These are phyloP conservation scores for Lepiota venenata DNA, from an alignment of 768 basidiomycete species.

Conservation along the genomic window DNA sequence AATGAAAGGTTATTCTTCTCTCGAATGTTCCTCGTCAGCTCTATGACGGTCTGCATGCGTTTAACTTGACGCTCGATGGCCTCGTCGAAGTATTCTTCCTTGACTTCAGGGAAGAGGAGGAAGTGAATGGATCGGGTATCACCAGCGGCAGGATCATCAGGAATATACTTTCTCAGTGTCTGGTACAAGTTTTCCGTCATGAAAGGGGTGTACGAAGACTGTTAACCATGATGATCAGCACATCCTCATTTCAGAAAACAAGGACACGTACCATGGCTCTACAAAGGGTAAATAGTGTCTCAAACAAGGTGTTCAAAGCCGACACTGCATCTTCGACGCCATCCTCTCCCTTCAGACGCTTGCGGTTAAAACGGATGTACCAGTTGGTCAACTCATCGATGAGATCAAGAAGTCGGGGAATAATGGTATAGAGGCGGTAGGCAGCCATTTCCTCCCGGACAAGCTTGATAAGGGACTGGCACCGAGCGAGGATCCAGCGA, in stretches of 20 bases:
- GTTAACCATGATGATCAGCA: conserved; percentile 4
- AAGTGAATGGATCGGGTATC: conserved; percentile 96
- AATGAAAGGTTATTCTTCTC: conserved; percentile 84
- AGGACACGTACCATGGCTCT: conserved; percentile 76
- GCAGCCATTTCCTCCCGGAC: conserved; percentile 96
- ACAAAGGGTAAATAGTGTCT: conserved; percentile 91
- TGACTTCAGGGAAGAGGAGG: conserved; percentile 88
- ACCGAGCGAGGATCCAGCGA: conserved; percentile 96
- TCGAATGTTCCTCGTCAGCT: conserved; percentile 83
- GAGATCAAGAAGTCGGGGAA: conserved; percentile 88
- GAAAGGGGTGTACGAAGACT: conserved; percentile 99
- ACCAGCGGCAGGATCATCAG: conserved; percentile 61
- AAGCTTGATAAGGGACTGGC: conserved; percentile 91
- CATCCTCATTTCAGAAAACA: not conserved
- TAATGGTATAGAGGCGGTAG: conserved; percentile 96
- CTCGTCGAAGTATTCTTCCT: conserved; percentile 91
- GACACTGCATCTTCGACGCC: conserved; percentile 82
- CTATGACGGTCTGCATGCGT: conserved; percentile 94
- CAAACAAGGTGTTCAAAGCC: conserved; percentile 95
- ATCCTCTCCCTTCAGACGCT: conserved; percentile 92
- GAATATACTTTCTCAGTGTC: conserved; percentile 80
- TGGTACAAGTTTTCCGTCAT: conserved; percentile 97
- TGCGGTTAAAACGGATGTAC: conserved; percentile 99
- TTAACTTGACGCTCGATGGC: conserved; percentile 93
- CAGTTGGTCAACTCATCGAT: conserved; percentile 98